Conservation (phyloP, 2,329 filamentous ascomycete genomes). For the Aspergillus texensis region DNA sequence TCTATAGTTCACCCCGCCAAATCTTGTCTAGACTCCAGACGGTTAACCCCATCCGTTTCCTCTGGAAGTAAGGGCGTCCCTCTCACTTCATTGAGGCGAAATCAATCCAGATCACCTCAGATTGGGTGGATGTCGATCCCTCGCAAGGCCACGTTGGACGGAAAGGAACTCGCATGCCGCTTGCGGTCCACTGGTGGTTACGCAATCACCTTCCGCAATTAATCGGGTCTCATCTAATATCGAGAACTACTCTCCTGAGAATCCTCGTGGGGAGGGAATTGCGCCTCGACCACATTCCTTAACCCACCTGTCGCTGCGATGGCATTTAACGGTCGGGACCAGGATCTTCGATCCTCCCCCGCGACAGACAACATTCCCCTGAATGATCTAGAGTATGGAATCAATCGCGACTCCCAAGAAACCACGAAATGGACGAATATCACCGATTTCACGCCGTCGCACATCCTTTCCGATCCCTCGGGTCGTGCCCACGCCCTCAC, state of each 20-base stretch:
- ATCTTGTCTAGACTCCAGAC: not conserved
- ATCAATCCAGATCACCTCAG: not conserved
- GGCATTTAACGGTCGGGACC: slow-evolving; percentile 15
- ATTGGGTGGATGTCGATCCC: not conserved
- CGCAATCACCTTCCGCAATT: slow-evolving; percentile 3
- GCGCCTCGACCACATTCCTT: slow-evolving; percentile 11
- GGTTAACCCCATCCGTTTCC: not conserved
- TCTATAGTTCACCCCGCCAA: not conserved
- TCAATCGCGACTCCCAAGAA: slow-evolving; percentile 9
- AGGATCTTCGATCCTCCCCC: slow-evolving; percentile 22
- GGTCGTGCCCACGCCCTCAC: slow-evolving; percentile 17
- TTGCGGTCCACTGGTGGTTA: slow-evolving; percentile 7
- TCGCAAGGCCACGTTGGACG: not conserved
- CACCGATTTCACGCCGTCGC: slow-evolving; percentile 27
- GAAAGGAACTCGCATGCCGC: slow-evolving; percentile 5
- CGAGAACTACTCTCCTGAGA: not conserved
- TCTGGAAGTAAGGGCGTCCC: not conserved
- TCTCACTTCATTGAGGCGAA: not conserved
- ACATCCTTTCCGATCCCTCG: slow-evolving; percentile 19
- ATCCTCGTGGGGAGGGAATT: slow-evolving; percentile 12
- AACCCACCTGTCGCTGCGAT: slow-evolving; percentile 11
- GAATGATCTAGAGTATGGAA: slow-evolving; percentile 32
- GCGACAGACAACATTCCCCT: slow-evolving; percentile 32
- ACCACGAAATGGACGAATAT: slow-evolving; percentile 25
- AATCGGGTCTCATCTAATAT: not conserved